Conservation (phyloP, 345 rosid species). For the Arabidopsis arenosa region DNA sequence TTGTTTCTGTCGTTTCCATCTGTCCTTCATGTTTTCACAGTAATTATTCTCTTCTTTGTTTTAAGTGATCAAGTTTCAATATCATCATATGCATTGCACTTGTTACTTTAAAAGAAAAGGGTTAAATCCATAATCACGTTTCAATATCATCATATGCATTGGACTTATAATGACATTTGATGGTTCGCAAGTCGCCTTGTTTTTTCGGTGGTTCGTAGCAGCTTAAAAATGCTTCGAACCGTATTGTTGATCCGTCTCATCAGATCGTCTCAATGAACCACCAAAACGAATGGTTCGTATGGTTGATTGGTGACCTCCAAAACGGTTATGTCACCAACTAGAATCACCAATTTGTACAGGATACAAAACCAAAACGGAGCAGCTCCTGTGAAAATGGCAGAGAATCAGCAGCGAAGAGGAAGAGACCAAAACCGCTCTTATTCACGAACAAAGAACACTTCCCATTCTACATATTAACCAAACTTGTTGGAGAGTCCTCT, state of each 20-base stretch:
- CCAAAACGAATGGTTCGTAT: not conserved
- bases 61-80: conserved; percentile 6
- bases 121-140: not conserved
- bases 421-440: conserved; percentile 9
- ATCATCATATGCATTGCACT: conserved; percentile 16
- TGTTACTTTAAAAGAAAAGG: not conserved
- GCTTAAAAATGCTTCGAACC: not conserved
- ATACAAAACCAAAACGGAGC: conserved; percentile 1
- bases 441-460: conserved; percentile 14
- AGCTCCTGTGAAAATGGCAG: conserved; percentile 9
- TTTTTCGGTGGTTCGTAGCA: not conserved
- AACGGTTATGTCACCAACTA: not conserved
- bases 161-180: too few relatives aligned
- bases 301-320: conserved; percentile 2
- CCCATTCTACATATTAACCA: conserved; percentile 30
- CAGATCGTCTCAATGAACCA: not conserved
- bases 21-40: conserved; percentile 30
- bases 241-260: not conserved
- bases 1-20: conserved; percentile 26
- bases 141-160: too few relatives aligned
- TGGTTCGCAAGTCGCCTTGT: not conserved
- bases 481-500: conserved; percentile 53
- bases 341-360: not conserved
- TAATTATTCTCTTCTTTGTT: conserved; percentile 28
- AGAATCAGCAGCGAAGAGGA: conserved; percentile 9